Evolutionary conservation across 169 alveolate genomes (phyloP).

Genomic region (Plasmodium relictum): DNA sequence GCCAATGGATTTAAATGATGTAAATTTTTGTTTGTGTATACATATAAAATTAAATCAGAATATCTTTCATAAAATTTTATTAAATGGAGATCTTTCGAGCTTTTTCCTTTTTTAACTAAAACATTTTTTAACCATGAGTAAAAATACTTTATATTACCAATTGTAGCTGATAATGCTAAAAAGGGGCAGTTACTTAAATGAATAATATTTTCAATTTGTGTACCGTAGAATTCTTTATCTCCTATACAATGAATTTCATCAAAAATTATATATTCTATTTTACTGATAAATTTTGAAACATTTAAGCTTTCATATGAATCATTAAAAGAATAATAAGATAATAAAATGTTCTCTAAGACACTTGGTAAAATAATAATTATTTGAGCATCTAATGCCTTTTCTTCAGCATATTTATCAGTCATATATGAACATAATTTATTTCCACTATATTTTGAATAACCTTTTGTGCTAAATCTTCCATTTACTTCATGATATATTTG

Average conservation of each 20-base stretch:
- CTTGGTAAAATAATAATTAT: slow-evolving; percentile 92
- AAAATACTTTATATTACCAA: slow-evolving; percentile 90
- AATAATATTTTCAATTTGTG: slow-evolving; percentile 83
- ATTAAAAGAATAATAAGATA: slow-evolving; percentile 83
- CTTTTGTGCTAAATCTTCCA: slow-evolving; percentile 92
- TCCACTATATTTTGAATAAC: slow-evolving; percentile 83
- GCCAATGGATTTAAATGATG: slow-evolving; percentile 84
- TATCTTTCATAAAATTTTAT: slow-evolving; percentile 87
- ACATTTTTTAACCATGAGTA: slow-evolving; percentile 88
- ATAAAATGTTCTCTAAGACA: slow-evolving; percentile 89
- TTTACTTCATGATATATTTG: slow-evolving; percentile 93
- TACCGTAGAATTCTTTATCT: slow-evolving; percentile 83
- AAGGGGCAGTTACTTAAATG: slow-evolving; percentile 93
- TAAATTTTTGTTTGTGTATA: slow-evolving; percentile 78
- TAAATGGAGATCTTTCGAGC: slow-evolving; percentile 82
- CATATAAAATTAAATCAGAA: slow-evolving; percentile 87
- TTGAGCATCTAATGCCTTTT: slow-evolving; percentile 88
- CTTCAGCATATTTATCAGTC: slow-evolving; percentile 85
- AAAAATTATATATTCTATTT: slow-evolving; percentile 90
- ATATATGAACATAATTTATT: slow-evolving; percentile 79
- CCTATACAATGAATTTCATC: slow-evolving; percentile 94
- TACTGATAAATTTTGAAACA: slow-evolving; percentile 76
- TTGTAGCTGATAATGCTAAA: slow-evolving; percentile 94
- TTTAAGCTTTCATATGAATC: slow-evolving; percentile 79
- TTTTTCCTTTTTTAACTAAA: slow-evolving; percentile 55